Conservation (phyloP, 1,139 yeast genomes). For the Candida pseudoviswanathii region DNA sequence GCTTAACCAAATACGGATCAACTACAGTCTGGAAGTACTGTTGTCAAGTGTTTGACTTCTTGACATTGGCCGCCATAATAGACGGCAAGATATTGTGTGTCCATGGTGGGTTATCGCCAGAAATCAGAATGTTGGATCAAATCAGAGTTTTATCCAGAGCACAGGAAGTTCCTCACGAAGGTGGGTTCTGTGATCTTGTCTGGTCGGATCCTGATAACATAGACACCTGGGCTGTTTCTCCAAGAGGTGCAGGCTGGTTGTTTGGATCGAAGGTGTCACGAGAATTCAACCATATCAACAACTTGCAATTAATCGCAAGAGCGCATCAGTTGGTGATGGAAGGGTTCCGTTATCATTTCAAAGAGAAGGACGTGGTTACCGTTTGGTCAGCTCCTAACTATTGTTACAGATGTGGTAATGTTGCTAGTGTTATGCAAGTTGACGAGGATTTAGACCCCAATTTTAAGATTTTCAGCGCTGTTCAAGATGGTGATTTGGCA, state of each 20-base stretch:
- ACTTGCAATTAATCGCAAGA: conserved; percentile 83
- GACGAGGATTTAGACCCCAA: conserved; percentile 86
- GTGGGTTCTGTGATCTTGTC: conserved; percentile 94
- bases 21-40: conserved; percentile 98
- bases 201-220: conserved; percentile 99
- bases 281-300: conserved; percentile 92
- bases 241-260: conserved; percentile 98
- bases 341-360: conserved; percentile 93
- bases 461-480: conserved; percentile 93
- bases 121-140: conserved; percentile 94
- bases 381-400: conserved; percentile 99
- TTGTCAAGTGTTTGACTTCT: conserved; percentile 92
- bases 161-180: conserved; percentile 99
- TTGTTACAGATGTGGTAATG: conserved; percentile 97
- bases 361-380: conserved; percentile 92
- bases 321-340: conserved; percentile 99
- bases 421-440: conserved; percentile 96
- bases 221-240: conserved; percentile 98
- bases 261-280: conserved; percentile 92
- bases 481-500: conserved; percentile 81
- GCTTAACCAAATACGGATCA: conserved; percentile 87
- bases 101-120: conserved; percentile 98
- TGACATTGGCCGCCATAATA: conserved; percentile 90
- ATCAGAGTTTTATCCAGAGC: conserved; percentile 93
- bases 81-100: conserved; percentile 94